Evolutionary conservation across 2,329 filamentous ascomycete genomes (phyloP).

Genomic region (Scorias spongiosa): DNA sequence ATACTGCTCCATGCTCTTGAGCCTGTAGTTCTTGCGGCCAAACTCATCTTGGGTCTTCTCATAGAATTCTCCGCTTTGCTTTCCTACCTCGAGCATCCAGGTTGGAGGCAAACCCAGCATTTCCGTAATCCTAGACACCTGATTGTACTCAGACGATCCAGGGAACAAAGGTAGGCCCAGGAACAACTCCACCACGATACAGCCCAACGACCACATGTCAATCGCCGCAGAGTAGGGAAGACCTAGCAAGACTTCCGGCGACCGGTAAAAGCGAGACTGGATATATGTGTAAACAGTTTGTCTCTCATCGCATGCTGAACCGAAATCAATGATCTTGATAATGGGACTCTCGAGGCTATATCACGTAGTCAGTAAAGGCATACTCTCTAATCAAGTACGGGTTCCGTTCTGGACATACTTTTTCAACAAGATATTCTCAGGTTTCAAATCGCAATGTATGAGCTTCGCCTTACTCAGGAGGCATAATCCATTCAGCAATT

Average conservation of each 20-base stretch:
- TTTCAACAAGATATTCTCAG: constrained; percentile 93
- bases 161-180: constrained; percentile 87
- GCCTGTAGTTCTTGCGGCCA: constrained; percentile 72
- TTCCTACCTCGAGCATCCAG: constrained; percentile 99
- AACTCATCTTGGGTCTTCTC: constrained; percentile 88
- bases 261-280: constrained; percentile 94
- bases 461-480: constrained; percentile 89
- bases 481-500: constrained; percentile 81
- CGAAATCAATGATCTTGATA: constrained; percentile 99
- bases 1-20: constrained; percentile 98
- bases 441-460: constrained; percentile 96
- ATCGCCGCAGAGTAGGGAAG: constrained; percentile 96
- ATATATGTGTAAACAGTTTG: constrained; percentile 99
- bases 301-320: constrained; percentile 92
- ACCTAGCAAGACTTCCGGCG: constrained; percentile 87
- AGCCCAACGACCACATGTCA: constrained; percentile 98
- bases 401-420: constrained; percentile 40
- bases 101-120: constrained; percentile 94
- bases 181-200: constrained; percentile 96
- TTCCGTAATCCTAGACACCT: constrained; percentile 90
- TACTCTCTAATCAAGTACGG: background rate
- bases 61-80: constrained; percentile 94
- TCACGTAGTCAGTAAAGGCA: background rate
- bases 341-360: constrained; percentile 80
- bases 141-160: constrained; percentile 96